phyloP scores from a whole-genome alignment of 1,139 yeast species.

The Candida smagusa region DNA sequence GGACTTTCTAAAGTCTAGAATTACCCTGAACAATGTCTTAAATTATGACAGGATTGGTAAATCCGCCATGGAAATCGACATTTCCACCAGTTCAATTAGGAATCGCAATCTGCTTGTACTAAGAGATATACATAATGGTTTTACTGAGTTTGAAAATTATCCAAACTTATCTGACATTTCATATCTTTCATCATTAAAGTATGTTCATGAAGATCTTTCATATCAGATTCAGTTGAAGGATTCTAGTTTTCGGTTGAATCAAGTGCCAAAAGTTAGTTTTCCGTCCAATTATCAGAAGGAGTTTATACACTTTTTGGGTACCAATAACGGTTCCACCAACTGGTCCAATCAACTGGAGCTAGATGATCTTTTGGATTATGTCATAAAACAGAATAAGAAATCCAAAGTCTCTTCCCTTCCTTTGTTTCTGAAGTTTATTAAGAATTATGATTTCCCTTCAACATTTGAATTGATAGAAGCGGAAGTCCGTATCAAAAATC shows the following conservation, averaged over 20 bases:
- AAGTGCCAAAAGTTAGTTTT: constrained; percentile 7
- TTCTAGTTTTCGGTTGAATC: constrained; percentile 12
- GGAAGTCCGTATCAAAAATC: constrained; percentile 11
- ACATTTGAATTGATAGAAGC: constrained; percentile 24
- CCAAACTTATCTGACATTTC: constrained; percentile 16
- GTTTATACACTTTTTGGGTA: constrained; percentile 17
- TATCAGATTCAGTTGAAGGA: constrained; percentile 49
- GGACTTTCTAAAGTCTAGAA: constrained; percentile 14
- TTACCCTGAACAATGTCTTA: constrained; percentile 25
- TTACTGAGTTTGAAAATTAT: constrained; percentile 28
- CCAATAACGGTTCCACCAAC: constrained; percentile 14
- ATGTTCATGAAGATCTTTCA: constrained; percentile 59
- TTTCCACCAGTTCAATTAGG: constrained; percentile 52
- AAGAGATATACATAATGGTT: constrained; percentile 49
- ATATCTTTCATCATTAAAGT: constrained; percentile 56
- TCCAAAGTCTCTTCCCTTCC: constrained; percentile 10
- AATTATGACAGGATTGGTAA: constrained; percentile 53
- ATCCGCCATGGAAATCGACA: constrained; percentile 67
- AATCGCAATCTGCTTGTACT: constrained; percentile 50
- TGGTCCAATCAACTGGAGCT: constrained; percentile 37
- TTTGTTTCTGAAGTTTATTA: background rate
- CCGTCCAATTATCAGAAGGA: constrained; percentile 8
- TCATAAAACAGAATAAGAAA: constrained; percentile 22
- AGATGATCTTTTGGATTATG: constrained; percentile 30
- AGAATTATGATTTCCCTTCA: background rate